Percentiles rank a stretch among this genome's conserved stretches.
phyloP scores from a whole-genome alignment of 192 early-diverging fungal genomes.

The Powellomyces hirtus region DNA sequence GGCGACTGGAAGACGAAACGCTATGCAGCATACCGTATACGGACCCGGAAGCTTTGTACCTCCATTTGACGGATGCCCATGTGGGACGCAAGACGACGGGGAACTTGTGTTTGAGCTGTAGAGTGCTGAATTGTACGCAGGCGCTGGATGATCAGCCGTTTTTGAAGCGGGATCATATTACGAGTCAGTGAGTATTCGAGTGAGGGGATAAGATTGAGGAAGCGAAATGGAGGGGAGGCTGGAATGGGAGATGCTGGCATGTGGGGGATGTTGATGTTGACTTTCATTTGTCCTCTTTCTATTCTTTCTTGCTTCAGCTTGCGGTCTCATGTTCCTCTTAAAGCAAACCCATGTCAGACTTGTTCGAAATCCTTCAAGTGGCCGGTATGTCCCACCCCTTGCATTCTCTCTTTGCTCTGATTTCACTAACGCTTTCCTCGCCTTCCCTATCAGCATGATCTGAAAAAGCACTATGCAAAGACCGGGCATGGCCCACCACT shows the following conservation, averaged over 20 bases:
- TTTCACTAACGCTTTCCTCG: neutral
- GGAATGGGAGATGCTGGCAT: too few species aligned
- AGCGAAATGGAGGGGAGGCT: too few species aligned
- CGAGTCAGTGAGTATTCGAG: conserved; percentile 62
- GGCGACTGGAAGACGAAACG: conserved; percentile 13
- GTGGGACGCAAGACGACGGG: conserved; percentile 85
- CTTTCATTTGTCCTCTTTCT: neutral
- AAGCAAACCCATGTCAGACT: conserved; percentile 74
- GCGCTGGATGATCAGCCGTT: conserved; percentile 39
- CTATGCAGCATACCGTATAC: conserved; percentile 14
- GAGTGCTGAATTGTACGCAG: conserved; percentile 70
- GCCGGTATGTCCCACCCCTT: conserved; percentile 14
- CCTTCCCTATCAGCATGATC: conserved; percentile 13
- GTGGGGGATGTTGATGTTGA: too few species aligned
- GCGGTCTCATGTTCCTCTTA: conserved; percentile 84
- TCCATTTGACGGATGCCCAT: conserved; percentile 83
- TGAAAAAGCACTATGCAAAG: conserved; percentile 23
- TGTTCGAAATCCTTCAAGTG: conserved; percentile 29
- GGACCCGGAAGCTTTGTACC: conserved; percentile 75
- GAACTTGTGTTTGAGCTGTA: conserved; percentile 85
- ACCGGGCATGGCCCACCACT: conserved; percentile 18
- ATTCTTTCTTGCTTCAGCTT: conserved; percentile 34
- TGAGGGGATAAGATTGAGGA: too few species aligned
- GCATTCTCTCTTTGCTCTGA: too few species aligned
- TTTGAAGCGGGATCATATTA: conserved; percentile 89